A percentile compares a stretch with the other conserved stretches of the same genome.
These are phyloP conservation scores for Ambrosia trifida DNA, from an alignment of 129 eudicot genomes.

Conservation along the genomic window DNA sequence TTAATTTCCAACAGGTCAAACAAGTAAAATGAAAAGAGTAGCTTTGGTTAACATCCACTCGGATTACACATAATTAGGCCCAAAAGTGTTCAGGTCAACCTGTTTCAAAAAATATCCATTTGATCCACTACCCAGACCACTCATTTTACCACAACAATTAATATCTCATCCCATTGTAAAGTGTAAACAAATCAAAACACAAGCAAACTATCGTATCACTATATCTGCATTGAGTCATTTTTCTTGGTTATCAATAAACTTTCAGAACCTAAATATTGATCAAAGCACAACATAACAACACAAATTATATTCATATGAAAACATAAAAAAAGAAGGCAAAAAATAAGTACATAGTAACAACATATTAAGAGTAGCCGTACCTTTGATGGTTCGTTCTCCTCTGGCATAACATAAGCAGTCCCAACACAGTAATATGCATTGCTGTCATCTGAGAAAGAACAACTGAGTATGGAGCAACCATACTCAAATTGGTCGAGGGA, in stretches of 20 bases:
- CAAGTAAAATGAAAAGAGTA: not conserved
- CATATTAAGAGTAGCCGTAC: conserved; percentile 31
- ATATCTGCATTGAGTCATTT: not conserved
- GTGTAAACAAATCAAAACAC: no score
- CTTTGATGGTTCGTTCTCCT: conserved; percentile 94
- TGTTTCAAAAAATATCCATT: not conserved
- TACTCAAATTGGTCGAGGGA: conserved; percentile 82
- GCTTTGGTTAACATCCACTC: not conserved
- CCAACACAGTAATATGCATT: conserved; percentile 93
- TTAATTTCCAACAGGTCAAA: not conserved
- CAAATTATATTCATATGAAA: not conserved
- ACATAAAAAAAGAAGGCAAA: not conserved
- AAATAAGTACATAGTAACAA: not conserved
- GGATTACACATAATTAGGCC: not conserved
- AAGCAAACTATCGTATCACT: not conserved
- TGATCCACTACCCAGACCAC: not conserved
- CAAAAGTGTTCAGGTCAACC: not conserved
- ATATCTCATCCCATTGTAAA: no score
- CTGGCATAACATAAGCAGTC: conserved; percentile 92
- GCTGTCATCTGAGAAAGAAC: conserved; percentile 92
- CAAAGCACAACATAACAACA: not conserved
- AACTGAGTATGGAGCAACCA: conserved; percentile 86
- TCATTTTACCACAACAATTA: not conserved
- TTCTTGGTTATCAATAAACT: not conserved
- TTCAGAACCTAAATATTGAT: not conserved